Percentiles rank a stretch among this genome's conserved stretches.
Conservation (phyloP, 805 yeast species). For the Metschnikowia cerradonensis region DNA sequence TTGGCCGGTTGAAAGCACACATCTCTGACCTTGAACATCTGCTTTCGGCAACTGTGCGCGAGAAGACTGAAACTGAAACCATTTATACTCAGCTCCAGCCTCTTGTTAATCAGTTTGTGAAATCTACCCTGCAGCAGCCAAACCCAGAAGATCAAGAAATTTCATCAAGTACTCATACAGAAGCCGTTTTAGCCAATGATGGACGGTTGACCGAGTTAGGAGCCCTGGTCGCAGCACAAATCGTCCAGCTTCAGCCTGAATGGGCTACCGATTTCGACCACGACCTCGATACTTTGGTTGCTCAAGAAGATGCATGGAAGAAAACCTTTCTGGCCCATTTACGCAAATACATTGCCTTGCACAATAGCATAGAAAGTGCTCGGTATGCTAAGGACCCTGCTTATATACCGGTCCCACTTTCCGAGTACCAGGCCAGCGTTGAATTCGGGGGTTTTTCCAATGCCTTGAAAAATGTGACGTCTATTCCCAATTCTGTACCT, state of each 20-base stretch:
- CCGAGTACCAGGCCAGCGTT: slow-evolving; percentile 36
- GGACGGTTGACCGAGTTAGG: slow-evolving; percentile 26
- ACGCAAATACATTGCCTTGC: slow-evolving; percentile 25
- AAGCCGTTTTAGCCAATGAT: slow-evolving; percentile 25
- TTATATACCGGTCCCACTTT: slow-evolving; percentile 30
- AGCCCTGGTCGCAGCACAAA: slow-evolving; percentile 22
- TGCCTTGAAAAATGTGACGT: slow-evolving; percentile 14
- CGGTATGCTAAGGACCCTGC: slow-evolving; percentile 20
- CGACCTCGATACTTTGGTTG: slow-evolving; percentile 23
- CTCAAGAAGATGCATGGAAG: slow-evolving; percentile 31
- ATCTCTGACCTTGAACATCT: slow-evolving; percentile 27
- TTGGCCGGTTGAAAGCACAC: slow-evolving; percentile 17
- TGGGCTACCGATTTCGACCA: slow-evolving; percentile 32
- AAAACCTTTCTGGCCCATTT: slow-evolving; percentile 27
- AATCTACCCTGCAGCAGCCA: not conserved
- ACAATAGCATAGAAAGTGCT: slow-evolving; percentile 27
- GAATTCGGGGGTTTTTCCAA: slow-evolving; percentile 37
- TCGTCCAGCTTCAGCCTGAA: slow-evolving; percentile 27
- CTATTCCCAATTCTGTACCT: no score
- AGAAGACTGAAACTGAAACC: slow-evolving; percentile 21
- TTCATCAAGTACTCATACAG: no score
- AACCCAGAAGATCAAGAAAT: no score
- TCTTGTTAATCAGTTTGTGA: slow-evolving; percentile 17
- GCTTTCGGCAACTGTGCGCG: slow-evolving; percentile 19
- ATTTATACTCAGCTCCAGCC: slow-evolving; percentile 22